phyloP scores from a whole-genome alignment of 2,329 filamentous ascomycete species.

The Dendrostoma leiphaemia region DNA sequence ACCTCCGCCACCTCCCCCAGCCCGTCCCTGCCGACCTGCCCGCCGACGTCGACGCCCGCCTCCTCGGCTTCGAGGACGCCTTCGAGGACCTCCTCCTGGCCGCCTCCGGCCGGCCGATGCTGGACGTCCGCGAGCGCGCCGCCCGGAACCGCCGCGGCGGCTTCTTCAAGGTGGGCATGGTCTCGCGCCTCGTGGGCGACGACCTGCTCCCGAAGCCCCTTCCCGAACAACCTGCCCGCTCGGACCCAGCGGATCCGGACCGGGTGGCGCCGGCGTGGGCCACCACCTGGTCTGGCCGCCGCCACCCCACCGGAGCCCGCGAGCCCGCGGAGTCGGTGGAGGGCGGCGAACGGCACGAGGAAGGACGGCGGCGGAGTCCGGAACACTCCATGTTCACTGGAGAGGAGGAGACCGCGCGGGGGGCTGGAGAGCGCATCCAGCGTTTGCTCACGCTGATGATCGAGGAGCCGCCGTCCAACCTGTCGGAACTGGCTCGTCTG shows the following conservation, averaged over 20 bases:
- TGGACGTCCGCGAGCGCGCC: conserved; percentile 31
- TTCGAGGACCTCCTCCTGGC: conserved; percentile 57
- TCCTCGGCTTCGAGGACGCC: conserved; percentile 54
- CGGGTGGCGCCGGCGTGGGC: not conserved
- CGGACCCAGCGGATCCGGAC: not conserved
- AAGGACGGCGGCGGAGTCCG: too few species aligned
- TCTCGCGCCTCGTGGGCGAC: conserved; percentile 17
- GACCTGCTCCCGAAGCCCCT: conserved; percentile 10
- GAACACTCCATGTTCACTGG: too few species aligned
- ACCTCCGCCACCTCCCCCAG: conserved; percentile 43
- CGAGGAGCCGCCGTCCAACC: too few species aligned
- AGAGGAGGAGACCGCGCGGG: too few species aligned
- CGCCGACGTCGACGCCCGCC: conserved; percentile 23
- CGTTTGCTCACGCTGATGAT: too few species aligned
- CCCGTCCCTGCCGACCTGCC: conserved; percentile 46
- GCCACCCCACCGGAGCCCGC: too few species aligned
- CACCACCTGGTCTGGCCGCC: too few species aligned
- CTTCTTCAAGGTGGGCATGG: conserved; percentile 1
- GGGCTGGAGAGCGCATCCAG: too few species aligned
- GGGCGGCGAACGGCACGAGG: too few species aligned
- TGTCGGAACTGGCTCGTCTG: too few species aligned
- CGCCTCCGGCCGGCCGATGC: conserved; percentile 40
- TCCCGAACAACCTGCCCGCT: not conserved
- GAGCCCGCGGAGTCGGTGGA: too few species aligned
- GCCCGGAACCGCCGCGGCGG: conserved; percentile 7